These are phyloP conservation scores for Sungouiella blattae DNA, from an alignment of 805 yeast species.

Conservation along the genomic window DNA sequence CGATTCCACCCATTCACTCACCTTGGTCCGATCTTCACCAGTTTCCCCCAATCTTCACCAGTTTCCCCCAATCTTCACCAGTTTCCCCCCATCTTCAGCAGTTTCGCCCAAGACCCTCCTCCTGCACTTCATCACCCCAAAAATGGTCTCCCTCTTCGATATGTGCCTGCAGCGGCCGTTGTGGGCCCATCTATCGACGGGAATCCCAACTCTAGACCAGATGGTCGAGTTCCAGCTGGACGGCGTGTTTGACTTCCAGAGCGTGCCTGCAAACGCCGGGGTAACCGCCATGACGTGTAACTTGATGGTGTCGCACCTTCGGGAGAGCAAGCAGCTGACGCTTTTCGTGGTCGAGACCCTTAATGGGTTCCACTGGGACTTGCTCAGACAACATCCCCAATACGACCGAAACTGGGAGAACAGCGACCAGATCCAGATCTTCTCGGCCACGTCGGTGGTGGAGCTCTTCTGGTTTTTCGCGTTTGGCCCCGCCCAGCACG, in stretches of 20 bases:
- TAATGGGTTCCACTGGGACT: constrained; percentile 27
- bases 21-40: no score
- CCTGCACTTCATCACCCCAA: no score
- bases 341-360: constrained; percentile 31
- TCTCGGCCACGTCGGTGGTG: constrained; percentile 25
- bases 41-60: no score
- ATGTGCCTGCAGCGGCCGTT: constrained; percentile 24
- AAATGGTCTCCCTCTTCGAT: constrained; percentile 33
- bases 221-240: constrained; percentile 16
- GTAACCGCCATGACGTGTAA: constrained; percentile 18
- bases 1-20: no score
- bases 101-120: no score
- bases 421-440: constrained; percentile 9
- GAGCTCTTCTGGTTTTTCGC: constrained; percentile 20
- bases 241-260: constrained; percentile 35
- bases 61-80: no score
- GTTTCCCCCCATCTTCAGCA: no score
- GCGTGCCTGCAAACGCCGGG: constrained; percentile 30
- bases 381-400: constrained; percentile 17
- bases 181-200: constrained; percentile 26
- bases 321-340: constrained; percentile 6
- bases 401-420: constrained; percentile 21
- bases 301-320: constrained; percentile 29
- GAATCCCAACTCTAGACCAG: constrained; percentile 27
- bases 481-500: constrained; percentile 7